Base-by-base conservation (phyloP, 139 green algal species). In the Micromonas commoda region DNA sequence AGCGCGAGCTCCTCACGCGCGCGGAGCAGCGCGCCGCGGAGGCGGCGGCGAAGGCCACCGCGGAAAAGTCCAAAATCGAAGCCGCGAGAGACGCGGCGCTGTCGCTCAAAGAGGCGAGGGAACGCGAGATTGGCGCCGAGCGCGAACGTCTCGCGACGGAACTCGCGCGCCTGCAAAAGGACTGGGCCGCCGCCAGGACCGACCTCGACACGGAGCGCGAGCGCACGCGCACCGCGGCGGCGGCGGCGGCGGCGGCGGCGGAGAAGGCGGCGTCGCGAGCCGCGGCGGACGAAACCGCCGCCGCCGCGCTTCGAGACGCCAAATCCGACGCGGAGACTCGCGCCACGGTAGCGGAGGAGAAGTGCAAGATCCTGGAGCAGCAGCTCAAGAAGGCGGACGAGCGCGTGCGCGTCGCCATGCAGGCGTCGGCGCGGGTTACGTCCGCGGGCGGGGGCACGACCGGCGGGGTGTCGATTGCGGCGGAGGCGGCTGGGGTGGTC, bases 71-170 rank as follows among this genome's bases (percentile, higher is more conserved):
- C 21, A 75, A 61, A 26, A 32, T 75, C 21, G 68, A 75, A 37
- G 35, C 68, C 20, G 60, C 68, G 1, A 23, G 37, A 20, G 68
- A 75, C 5, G 35, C 68, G 19, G 37, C 68, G 5, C 37, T 75
- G 24, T 26, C 68, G 35, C 20, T 75, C 19, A 38, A 38, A 2
- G 52, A 35, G 37, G 24, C 37, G 37, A 38, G 38, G 19, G 20
- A 63, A 24, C 23, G 31, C 24, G 68, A 60, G 24, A 29, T 53
- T 29, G 32, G 53, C 24, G 37, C 21, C 3, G 35, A 63, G 35
- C 68, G 24, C 68, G 68, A 38, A 26, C 71, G 71, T 45, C 61
- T 77, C 23, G 28, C 52, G 9, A 52, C 33, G 16, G 71, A 77
- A 45, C 29, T 45, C 23, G 52, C 45, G 26, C 45, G 71, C 29